A percentile compares a stretch with the other conserved stretches of the same genome.
phyloP scores from a whole-genome alignment of 1,284 basidiomycete genomes.

The Papiliotrema fonsecae region DNA sequence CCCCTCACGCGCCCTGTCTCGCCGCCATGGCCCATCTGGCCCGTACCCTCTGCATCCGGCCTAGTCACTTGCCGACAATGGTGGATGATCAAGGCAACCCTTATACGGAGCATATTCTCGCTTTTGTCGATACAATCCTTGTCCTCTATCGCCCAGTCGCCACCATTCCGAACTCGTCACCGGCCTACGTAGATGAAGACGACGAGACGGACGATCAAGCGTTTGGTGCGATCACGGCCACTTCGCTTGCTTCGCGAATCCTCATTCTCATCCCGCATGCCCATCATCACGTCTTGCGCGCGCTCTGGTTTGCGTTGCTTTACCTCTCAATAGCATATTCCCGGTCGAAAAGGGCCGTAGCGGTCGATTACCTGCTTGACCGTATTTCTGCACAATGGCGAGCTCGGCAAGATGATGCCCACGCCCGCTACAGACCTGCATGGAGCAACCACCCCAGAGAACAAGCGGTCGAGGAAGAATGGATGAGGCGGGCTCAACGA shows the following conservation, averaged over 20 bases:
- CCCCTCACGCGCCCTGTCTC: neutral
- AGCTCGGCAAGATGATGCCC: neutral
- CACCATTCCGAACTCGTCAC: neutral
- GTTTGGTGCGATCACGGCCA: constrained; percentile 7
- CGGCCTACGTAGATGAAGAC: neutral
- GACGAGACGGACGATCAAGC: constrained; percentile 4
- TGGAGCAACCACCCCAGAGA: neutral
- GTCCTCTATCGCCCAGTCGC: constrained; percentile 7
- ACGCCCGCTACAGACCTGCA: neutral
- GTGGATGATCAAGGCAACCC: constrained; percentile 8
- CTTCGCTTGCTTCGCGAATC: constrained; percentile 3
- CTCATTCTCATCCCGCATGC: constrained; percentile 8
- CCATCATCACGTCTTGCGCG: constrained; percentile 3
- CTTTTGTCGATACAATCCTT: constrained; percentile 4
- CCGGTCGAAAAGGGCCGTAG: constrained; percentile 5
- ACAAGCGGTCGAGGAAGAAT: neutral
- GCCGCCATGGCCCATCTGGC: neutral
- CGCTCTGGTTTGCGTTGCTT: constrained; percentile 8
- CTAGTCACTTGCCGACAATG: neutral
- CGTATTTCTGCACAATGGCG: constrained; percentile 1
- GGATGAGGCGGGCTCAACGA: neutral
- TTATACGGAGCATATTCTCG: constrained; percentile 4
- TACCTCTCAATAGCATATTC: constrained; percentile 6
- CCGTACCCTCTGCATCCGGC: neutral
- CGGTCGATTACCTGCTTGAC: constrained; percentile 7